These are phyloP conservation scores for Saksenaea vasiformis DNA, from an alignment of 371 early-diverging fungal species.

Conservation along the genomic window DNA sequence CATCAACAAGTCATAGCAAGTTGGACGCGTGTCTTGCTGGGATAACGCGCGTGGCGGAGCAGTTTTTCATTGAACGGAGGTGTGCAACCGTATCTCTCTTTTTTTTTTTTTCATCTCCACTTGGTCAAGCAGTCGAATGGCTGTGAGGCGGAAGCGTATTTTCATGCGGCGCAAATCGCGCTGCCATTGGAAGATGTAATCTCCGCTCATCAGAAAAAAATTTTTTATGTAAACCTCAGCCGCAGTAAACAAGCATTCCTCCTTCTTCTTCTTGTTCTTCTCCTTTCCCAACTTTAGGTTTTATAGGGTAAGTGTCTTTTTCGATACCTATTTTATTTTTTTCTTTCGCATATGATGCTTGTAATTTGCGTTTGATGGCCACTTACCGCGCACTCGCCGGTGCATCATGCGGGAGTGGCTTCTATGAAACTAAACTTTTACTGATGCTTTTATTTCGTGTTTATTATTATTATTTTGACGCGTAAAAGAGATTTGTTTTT, in stretches of 20 bases:
- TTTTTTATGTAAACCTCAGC: neutral
- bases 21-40: no score
- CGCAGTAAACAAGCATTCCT: no score
- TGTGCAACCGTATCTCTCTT: no score
- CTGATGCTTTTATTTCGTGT: slow-evolving; percentile 10
- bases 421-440: slow-evolving; percentile 31
- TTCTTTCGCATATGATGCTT: slow-evolving; percentile 25
- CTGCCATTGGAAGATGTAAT: no score
- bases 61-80: no score
- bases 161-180: no score
- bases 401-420: slow-evolving; percentile 29
- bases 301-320: neutral
- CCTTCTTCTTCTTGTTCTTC: neutral
- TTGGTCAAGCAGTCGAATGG: no score
- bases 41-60: no score
- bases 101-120: no score
- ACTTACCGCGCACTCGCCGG: slow-evolving; percentile 37
- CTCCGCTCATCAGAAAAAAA: neutral
- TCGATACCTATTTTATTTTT: neutral
- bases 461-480: neutral
- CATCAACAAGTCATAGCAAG: no score
- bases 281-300: neutral
- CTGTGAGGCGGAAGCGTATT: no score
- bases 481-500: neutral
- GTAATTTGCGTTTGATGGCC: slow-evolving; percentile 44